A percentile compares a stretch with the other conserved stretches of the same genome.
phyloP scores from a whole-genome alignment of 805 yeast genomes.

The Hanseniaspora guilliermondii region DNA sequence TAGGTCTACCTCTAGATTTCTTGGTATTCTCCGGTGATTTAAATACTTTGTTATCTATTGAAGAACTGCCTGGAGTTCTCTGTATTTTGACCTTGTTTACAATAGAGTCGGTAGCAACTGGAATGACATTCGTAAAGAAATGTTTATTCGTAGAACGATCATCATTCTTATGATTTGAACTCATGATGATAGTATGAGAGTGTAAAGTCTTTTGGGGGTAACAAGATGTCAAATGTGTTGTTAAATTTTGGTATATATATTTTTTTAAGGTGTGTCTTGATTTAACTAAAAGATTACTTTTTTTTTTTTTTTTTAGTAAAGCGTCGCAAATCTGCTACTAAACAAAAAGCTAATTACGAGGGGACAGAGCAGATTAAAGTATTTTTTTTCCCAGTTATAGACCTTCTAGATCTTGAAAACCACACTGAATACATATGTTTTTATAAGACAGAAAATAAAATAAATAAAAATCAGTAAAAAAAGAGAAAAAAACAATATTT shows the following conservation, averaged over 20 bases:
- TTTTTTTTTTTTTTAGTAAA: too few species aligned
- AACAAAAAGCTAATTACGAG: too few species aligned
- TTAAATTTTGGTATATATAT: not conserved
- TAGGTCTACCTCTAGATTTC: slow-evolving; percentile 28
- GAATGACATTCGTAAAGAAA: slow-evolving; percentile 1
- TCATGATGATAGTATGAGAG: not conserved
- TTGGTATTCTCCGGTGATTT: not conserved
- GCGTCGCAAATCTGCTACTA: too few species aligned
- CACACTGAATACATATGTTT: not conserved
- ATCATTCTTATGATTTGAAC: not conserved
- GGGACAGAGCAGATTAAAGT: too few species aligned
- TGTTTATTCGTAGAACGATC: not conserved
- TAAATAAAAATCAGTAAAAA: too few species aligned
- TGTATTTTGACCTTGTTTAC: not conserved
- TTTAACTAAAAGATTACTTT: not conserved
- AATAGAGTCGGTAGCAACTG: slow-evolving; percentile 9
- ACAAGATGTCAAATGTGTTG: not conserved
- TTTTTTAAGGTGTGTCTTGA: not conserved
- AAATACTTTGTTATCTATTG: not conserved
- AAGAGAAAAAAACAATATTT: not conserved
- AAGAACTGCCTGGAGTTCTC: not conserved
- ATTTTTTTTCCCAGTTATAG: too few species aligned
- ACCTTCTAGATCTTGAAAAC: too few species aligned
- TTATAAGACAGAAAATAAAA: not conserved
- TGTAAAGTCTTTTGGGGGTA: not conserved